Evolutionary conservation across 2,329 filamentous ascomycete species (phyloP).

Genomic region (Aspergillus sp.): DNA sequence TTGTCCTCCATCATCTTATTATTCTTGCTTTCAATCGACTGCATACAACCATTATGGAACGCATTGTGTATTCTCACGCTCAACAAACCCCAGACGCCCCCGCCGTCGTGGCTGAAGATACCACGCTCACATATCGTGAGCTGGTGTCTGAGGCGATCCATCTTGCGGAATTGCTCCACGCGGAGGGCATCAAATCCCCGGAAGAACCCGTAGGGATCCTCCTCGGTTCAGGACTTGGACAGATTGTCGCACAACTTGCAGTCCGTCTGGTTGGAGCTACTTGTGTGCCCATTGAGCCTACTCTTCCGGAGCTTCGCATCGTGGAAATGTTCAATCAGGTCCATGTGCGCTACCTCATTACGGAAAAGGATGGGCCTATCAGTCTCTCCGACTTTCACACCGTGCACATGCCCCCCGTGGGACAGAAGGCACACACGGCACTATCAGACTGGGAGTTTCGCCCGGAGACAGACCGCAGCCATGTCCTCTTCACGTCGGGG

Average conservation of each 20-base stretch:
- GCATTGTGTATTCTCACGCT: not conserved
- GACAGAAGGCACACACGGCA: not conserved
- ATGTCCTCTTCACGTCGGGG: slow-evolving; percentile 60
- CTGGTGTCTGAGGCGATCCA: not conserved
- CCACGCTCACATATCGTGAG: not conserved
- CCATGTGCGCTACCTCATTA: slow-evolving; percentile 6
- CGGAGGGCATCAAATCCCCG: not conserved
- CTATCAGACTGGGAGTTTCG: not conserved
- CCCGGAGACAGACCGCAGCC: slow-evolving; percentile 4
- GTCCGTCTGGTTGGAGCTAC: slow-evolving; percentile 1
- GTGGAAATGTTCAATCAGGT: slow-evolving; percentile 2
- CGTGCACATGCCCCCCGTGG: not conserved
- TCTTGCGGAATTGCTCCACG: not conserved
- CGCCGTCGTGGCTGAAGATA: not conserved
- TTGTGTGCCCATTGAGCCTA: slow-evolving; percentile 6
- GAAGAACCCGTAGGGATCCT: slow-evolving; percentile 3
- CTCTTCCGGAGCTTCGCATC: slow-evolving; percentile 1
- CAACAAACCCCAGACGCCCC: not conserved
- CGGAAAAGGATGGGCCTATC: not conserved
- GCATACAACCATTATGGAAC: no score
- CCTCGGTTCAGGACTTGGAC: not conserved
- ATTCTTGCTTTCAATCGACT: no score
- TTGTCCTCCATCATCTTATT: no score
- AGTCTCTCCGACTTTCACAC: not conserved
- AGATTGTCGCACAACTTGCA: slow-evolving; percentile 3